Base-by-base conservation (phyloP, 345 rosid genomes). In the Populus davidiana region DNA sequence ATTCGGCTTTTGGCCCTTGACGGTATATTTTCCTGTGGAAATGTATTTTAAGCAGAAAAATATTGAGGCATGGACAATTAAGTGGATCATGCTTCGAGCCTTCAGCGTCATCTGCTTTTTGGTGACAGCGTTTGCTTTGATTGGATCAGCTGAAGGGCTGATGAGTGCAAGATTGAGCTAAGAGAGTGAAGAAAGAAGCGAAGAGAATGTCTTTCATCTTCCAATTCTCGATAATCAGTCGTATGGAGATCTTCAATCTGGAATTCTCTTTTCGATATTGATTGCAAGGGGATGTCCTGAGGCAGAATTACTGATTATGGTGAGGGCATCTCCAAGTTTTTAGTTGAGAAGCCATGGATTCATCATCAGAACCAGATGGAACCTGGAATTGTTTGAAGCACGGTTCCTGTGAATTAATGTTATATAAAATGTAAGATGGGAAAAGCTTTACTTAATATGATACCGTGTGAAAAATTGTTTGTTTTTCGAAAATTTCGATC, bases 1-100 rank as follows among this genome's bases (percentile, higher is more conserved):
- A 14, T n/a, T 91, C 38, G 86, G 78, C 41, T 94, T 93, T 62
- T 93, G 95, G 96, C 96, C 97, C 2, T 80, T 93, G 54, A 76
- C 90, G 3, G 90, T 93, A 73, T 88, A 93, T 84, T 91, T 91
- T 66, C 98, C 98, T 0, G 89, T 91, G 80, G 89, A 88, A 74
- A 92, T 94, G 95, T 87, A 87, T 77, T 69, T 87, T 52, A 77
- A 63, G 86, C 94, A 87, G 83, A 89, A 73, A 77, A 88, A 91
- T 17, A 70, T 82, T 25, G 82, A 75, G 75, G 74, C 81, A 20
- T 90, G 94, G 92, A 76, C 96, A 8, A 47, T 54, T 52, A 77
- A 80, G 47, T 90, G 98, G 96, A 49, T 89, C 21, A 10, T 89
- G 75, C 90, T 92, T 74, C 77, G 67, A 63, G 69, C 64, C 39